Conservation (phyloP, 768 basidiomycete genomes). For the Pulveroboletus sp. region DNA sequence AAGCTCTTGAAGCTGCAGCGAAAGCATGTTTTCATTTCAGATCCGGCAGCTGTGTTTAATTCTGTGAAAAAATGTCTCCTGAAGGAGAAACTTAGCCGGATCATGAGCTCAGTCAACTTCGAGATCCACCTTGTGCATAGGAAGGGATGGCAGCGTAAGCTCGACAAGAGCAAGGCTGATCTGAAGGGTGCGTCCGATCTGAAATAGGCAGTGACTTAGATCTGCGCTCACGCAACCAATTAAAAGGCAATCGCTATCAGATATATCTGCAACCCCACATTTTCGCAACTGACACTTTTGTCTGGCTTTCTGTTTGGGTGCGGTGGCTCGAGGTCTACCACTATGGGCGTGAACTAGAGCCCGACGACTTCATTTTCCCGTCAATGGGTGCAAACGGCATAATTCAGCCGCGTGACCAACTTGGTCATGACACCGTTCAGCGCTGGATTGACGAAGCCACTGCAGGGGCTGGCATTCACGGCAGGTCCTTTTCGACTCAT, state of each 20-base stretch:
- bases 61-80: background rate
- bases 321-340: no score
- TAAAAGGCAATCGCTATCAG: background rate
- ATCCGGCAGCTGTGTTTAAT: background rate
- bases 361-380: no score
- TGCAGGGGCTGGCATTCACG: no score
- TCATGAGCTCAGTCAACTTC: constrained; percentile 5
- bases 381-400: no score
- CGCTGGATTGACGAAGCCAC: no score
- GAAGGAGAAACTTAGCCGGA: background rate
- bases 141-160: background rate
- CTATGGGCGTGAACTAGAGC: no score
- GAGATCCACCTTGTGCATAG: background rate
- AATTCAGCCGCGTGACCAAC: no score
- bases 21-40: constrained; percentile 14
- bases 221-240: no score
- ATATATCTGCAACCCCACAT: background rate
- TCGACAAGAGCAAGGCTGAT: background rate
- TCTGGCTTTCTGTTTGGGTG: background rate
- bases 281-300: background rate
- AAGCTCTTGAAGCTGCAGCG: constrained; percentile 26
- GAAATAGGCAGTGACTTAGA: no score
- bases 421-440: no score
- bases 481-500: no score
- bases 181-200: background rate